Conservation (phyloP, 2,329 filamentous ascomycete genomes). For the Gyromitra esculenta region DNA sequence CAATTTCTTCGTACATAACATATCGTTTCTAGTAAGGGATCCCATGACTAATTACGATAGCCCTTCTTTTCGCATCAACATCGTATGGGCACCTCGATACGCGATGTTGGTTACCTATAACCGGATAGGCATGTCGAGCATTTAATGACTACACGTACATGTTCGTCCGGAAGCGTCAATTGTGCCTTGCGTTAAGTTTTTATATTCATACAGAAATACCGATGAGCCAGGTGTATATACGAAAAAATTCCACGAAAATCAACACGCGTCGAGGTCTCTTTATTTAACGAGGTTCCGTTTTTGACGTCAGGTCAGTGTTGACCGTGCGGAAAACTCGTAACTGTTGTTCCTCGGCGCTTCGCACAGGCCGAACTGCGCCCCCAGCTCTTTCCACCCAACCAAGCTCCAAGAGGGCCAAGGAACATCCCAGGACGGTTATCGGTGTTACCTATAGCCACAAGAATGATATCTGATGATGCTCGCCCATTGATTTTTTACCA, state of each 20-base stretch:
- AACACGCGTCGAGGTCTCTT: background rate
- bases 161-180: background rate
- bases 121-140: background rate
- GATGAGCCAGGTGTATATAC: background rate
- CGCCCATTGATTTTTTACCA: background rate
- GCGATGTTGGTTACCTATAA: background rate
- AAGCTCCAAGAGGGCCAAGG: background rate
- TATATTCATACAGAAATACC: background rate
- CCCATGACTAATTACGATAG: background rate
- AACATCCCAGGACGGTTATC: background rate
- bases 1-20: background rate
- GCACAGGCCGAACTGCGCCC: background rate
- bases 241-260: background rate
- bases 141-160: background rate
- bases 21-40: background rate
- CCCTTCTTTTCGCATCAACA: background rate
- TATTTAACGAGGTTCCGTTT: background rate
- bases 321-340: background rate
- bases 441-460: background rate
- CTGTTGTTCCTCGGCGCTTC: background rate
- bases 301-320: background rate
- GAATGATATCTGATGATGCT: constrained; percentile 5
- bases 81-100: background rate
- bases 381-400: background rate
- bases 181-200: background rate